Evolutionary conservation across 2,329 filamentous ascomycete species (phyloP), one percentile per base, ranked within the genome.

Genomic region (Rachicladosporium sp.): DNA sequence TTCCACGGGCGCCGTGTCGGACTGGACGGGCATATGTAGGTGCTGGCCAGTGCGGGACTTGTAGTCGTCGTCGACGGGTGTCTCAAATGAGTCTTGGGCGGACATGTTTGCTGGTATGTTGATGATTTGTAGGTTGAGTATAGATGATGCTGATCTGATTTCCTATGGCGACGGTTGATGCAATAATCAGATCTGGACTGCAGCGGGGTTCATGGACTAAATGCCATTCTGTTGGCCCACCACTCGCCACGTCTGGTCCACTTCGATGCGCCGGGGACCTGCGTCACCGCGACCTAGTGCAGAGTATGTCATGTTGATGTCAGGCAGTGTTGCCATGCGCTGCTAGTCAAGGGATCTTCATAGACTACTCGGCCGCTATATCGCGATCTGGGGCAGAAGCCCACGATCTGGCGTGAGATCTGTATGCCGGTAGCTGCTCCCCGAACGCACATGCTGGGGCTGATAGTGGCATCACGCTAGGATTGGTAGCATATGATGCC

Each of bases 21-120:
- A 62, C 48, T 67, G 62, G 1, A 72, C 68, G 1, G 62, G 66
- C 15, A 71, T 62, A 4, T 59, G 61, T 8, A 27, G 23, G 30
- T 67, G 65, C 47, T 71, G 67, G 10, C 66, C 68, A 6, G 65
- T 61, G 34, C 69, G 68, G 44, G 54, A 61, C 36, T 50, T 49
- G 52, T 72, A 72, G 48, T 65, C 62, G 47, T 69, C 64, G 48
- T 69, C 64, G 29, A 45, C 46, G 31, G 51, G 43, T 37, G 56
- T 51, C 41, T 60, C 61, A 21, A 51, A 31, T 6, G 64, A 60
- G 15, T 57, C 51, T 30, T 41, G 39, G 12, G 10, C 39, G 34
- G 34, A 36, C 39, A 41, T 41, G 38, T 11, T 35, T 35, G 37
- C 23, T 40, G 21, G 10, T 12, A 10, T 19, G 10, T 13, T 33